These are phyloP conservation scores for Russula virescens DNA, from an alignment of 768 basidiomycete genomes.

Conservation along the genomic window DNA sequence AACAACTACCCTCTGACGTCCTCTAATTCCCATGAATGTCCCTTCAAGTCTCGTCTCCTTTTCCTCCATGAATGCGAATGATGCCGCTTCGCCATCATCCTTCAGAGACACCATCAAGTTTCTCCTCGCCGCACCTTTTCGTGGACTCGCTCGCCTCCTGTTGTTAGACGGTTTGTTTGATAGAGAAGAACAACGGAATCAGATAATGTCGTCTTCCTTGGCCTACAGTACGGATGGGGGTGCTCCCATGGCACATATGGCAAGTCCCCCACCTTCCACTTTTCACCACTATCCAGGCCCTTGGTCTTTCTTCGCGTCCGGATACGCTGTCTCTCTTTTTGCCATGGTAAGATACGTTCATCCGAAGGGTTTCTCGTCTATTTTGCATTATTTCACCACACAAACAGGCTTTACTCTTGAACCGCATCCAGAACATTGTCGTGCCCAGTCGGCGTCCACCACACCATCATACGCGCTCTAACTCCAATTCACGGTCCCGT, in stretches of 20 bases:
- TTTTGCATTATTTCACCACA: neutral
- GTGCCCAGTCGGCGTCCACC: constrained; percentile 50
- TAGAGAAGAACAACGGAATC: constrained; percentile 4
- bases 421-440: constrained; percentile 74
- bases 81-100: neutral
- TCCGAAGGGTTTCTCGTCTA: neutral
- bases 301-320: constrained; percentile 68
- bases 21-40: constrained; percentile 4
- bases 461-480: constrained; percentile 26
- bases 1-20: neutral
- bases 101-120: constrained; percentile 5
- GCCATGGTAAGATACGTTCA: constrained; percentile 45
- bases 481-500: constrained; percentile 21
- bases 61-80: neutral
- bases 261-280: constrained; percentile 15
- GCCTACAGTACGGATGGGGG: constrained; percentile 10
- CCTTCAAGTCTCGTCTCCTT: neutral
- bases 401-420: constrained; percentile 56
- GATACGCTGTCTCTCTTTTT: constrained; percentile 63
- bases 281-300: constrained; percentile 46
- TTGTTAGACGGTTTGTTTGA: constrained; percentile 10
- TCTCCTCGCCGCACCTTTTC: constrained; percentile 2
- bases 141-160: constrained; percentile 6
- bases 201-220: neutral
- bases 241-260: constrained; percentile 4